A percentile compares a stretch with the other conserved stretches of the same genome.
These are phyloP conservation scores for Pyrenophora teres DNA, from an alignment of 2,329 filamentous ascomycete genomes.

Conservation along the genomic window DNA sequence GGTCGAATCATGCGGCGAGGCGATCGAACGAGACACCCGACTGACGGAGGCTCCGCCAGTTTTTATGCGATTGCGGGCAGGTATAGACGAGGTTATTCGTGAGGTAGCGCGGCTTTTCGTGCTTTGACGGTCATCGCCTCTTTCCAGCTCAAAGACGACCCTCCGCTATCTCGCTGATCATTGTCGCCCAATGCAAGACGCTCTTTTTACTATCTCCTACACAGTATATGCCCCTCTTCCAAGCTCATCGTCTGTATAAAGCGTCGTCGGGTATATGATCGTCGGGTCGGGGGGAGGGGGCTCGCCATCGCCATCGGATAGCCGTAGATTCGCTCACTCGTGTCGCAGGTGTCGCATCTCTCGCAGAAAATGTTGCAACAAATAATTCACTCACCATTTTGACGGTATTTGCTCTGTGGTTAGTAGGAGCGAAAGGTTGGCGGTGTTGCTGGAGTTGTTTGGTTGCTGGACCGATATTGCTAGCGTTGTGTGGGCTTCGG, in stretches of 20 bases:
- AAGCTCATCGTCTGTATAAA: neutral
- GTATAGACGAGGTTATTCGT: neutral
- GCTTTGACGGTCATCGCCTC: neutral
- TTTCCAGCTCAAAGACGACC: neutral
- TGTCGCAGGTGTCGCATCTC: conserved; percentile 28
- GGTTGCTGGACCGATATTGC: conserved; percentile 30
- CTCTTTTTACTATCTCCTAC: no score
- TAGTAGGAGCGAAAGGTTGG: conserved; percentile 43
- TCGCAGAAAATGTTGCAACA: neutral
- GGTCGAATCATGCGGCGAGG: neutral
- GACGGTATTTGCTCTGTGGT: conserved; percentile 46
- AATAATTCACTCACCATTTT: conserved; percentile 46
- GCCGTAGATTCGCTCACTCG: conserved; percentile 30
- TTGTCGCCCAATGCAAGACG: no score
- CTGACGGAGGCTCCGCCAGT: neutral
- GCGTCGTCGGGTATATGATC: conserved; percentile 4
- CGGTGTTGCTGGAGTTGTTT: conserved; percentile 39
- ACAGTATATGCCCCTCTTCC: neutral
- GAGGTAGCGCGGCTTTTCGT: no score
- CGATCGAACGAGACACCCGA: neutral
- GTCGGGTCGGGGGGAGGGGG: conserved; percentile 13
- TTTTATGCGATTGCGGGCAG: no score
- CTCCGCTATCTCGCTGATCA: neutral
- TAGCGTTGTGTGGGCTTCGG: conserved; percentile 40
- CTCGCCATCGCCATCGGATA: conserved; percentile 28